Percentiles rank a stretch among this genome's conserved stretches.
phyloP scores from a whole-genome alignment of 1,284 basidiomycete species.

The Serendipita sp. region DNA sequence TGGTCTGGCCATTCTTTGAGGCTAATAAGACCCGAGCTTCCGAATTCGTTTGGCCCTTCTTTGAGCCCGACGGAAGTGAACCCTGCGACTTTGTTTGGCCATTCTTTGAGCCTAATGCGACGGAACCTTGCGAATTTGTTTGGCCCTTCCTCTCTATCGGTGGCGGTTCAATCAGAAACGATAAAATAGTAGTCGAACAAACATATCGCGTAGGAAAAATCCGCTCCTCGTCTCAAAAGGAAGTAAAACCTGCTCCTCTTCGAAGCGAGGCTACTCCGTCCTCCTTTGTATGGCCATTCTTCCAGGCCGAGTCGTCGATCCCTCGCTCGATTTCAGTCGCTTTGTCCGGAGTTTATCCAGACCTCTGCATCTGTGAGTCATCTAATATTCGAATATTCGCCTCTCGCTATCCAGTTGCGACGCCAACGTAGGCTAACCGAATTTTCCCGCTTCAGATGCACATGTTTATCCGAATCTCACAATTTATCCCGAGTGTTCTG shows the following conservation, averaged over 20 bases:
- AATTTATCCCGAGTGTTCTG: constrained; percentile 11
- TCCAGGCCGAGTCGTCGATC: background rate
- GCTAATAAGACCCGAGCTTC: background rate
- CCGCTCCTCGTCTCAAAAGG: background rate
- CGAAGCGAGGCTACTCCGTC: background rate
- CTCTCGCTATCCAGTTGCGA: background rate
- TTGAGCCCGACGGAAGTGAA: background rate
- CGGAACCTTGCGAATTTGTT: background rate
- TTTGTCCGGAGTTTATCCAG: background rate
- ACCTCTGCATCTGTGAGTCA: background rate
- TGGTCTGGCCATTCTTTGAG: background rate
- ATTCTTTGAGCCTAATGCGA: background rate
- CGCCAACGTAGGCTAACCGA: background rate
- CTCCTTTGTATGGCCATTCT: constrained; percentile 6
- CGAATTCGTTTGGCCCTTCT: background rate
- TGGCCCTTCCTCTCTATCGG: background rate
- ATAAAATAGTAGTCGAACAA: background rate
- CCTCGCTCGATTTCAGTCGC: background rate
- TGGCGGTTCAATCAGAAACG: too few relatives aligned
- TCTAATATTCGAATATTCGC: background rate
- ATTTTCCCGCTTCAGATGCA: background rate
- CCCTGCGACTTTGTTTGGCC: background rate
- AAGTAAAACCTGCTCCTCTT: background rate
- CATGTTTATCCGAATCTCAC: constrained; percentile 12
- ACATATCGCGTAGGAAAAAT: background rate